A percentile compares a stretch with the other conserved stretches of the same genome.
Conservation (phyloP, 371 early-diverging fungal species). For the Mortierella sp. region DNA sequence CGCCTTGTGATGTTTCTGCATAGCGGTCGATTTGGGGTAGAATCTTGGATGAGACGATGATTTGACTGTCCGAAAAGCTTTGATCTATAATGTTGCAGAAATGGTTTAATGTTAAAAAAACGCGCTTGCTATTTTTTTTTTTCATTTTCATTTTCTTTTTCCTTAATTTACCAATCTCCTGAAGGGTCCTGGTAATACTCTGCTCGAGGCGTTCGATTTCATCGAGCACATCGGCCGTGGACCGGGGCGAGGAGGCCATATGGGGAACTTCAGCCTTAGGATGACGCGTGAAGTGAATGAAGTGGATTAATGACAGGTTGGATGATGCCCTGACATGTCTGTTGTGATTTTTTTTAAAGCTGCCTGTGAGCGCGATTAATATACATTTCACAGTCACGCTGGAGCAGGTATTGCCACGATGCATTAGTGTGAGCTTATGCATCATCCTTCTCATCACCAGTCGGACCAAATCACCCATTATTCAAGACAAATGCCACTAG, state of each 20-base stretch:
- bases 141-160: not conserved
- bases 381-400: not conserved
- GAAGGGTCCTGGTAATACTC: constrained; percentile 64
- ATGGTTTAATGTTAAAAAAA: not conserved
- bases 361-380: not conserved
- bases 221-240: constrained; percentile 44
- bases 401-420: not conserved
- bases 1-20: constrained; percentile 56
- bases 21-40: constrained; percentile 64
- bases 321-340: too few relatives aligned
- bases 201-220: constrained; percentile 62
- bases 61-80: constrained; percentile 66
- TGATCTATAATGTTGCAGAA: constrained; percentile 53
- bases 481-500: constrained; percentile 2
- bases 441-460: not conserved
- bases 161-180: constrained; percentile 57
- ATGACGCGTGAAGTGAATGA: not conserved
- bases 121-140: constrained; percentile 1
- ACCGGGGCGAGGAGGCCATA: constrained; percentile 22
- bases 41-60: constrained; percentile 60
- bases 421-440: constrained; percentile 2
- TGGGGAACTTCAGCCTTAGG: not conserved
- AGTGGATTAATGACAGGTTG: not conserved
- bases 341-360: not conserved
- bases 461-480: not conserved